phyloP scores from a whole-genome alignment of 352 stramenopile genomes.

The Phytophthora fragariae region DNA sequence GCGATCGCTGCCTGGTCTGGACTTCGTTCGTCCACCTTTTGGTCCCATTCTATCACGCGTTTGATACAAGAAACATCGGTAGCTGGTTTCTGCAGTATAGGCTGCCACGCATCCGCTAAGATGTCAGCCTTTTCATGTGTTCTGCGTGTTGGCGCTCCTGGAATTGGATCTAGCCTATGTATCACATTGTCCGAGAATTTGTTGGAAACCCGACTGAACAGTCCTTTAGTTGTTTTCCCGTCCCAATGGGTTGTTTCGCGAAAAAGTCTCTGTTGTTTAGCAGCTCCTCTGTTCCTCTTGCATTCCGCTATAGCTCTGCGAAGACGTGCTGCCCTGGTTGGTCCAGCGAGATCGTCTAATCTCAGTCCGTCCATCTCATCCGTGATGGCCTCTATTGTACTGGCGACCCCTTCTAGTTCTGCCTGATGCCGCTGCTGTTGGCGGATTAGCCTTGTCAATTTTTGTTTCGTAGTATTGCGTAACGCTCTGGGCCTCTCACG shows the following conservation, averaged over 20 bases:
- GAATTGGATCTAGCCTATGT: neutral
- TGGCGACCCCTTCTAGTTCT: too few species aligned
- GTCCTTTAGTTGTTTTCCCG: neutral
- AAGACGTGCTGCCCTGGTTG: neutral
- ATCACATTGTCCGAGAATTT: conserved; percentile 3
- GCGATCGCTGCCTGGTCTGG: neutral
- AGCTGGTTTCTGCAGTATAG: neutral
- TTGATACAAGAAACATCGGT: neutral
- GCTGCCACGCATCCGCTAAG: neutral
- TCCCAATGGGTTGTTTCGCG: neutral
- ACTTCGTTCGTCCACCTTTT: too few species aligned
- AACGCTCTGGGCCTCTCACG: neutral
- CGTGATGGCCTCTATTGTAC: neutral
- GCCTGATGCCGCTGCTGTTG: neutral
- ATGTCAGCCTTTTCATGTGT: neutral
- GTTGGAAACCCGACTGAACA: neutral
- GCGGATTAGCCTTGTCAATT: neutral
- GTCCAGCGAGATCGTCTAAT: neutral
- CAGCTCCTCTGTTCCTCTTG: neutral
- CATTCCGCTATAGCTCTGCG: neutral
- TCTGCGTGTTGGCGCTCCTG: neutral
- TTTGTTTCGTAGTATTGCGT: neutral
- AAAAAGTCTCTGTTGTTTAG: neutral
- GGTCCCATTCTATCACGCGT: too few species aligned
- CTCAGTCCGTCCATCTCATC: neutral